Percentiles rank a stretch among this genome's conserved stretches.
Conservation (phyloP, 1,139 yeast genomes). For the Debaryomycetaceae sp. region DNA sequence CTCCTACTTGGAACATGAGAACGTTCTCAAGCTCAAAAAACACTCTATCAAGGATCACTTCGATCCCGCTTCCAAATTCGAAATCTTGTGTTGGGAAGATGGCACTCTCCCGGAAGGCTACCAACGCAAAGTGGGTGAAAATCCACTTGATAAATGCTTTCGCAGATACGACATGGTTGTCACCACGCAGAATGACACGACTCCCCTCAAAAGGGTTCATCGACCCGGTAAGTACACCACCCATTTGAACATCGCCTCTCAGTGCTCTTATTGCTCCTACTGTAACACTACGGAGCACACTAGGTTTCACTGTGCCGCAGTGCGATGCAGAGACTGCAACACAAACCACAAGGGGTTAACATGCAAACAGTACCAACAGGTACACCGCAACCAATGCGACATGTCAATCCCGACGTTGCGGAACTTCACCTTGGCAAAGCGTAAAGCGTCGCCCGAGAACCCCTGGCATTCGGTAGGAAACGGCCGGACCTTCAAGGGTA, state of each 20-base stretch:
- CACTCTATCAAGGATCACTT: neutral
- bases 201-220: neutral
- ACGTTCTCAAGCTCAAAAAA: neutral
- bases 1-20: neutral
- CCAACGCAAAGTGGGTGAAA: neutral
- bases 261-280: neutral
- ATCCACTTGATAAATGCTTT: neutral
- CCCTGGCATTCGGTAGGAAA: neutral
- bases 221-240: neutral
- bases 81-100: no score
- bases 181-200: neutral
- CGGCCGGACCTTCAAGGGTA: no score
- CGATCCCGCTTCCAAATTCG: neutral
- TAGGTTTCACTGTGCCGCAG: neutral
- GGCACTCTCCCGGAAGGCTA: neutral
- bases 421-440: neutral
- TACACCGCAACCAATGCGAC: no score
- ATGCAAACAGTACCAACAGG: neutral
- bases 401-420: neutral
- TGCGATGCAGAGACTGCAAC: neutral
- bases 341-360: neutral
- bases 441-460: neutral
- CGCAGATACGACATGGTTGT: neutral
- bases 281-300: neutral
- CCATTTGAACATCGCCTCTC: neutral